A percentile compares a stretch with the other conserved stretches of the same genome.
These are phyloP conservation scores for Crithidia expoeki DNA, from an alignment of 208 protist species.

Conservation along the genomic window DNA sequence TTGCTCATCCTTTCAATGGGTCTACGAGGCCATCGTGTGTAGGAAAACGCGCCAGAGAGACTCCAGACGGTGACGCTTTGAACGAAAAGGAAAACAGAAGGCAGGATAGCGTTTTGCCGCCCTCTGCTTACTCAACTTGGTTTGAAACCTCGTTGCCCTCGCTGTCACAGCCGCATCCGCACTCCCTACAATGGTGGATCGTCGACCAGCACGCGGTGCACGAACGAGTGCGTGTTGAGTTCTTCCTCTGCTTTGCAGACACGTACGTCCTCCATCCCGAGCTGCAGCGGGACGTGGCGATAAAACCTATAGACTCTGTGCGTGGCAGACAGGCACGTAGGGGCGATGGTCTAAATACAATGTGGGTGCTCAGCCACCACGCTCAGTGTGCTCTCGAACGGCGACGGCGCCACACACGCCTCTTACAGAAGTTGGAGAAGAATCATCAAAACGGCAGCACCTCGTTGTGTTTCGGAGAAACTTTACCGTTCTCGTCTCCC, in stretches of 20 bases:
- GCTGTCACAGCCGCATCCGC: slow-evolving; percentile 1
- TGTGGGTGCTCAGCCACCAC: slow-evolving; percentile 3
- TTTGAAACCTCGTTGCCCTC: not conserved
- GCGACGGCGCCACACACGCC: slow-evolving; percentile 4
- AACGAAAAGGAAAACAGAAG: not conserved
- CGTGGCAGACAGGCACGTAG: not conserved
- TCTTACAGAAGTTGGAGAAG: slow-evolving; percentile 3
- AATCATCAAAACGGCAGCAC: not conserved
- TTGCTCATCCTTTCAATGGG: slow-evolving; percentile 1
- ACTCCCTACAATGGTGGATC: slow-evolving; percentile 38
- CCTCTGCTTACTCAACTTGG: not conserved
- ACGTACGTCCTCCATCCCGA: slow-evolving; percentile 59
- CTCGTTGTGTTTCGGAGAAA: not conserved
- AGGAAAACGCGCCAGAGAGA: not conserved
- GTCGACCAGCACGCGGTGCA: slow-evolving; percentile 83
- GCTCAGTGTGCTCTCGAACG: slow-evolving; percentile 15
- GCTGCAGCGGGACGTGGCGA: not conserved
- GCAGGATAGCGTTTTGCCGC: not conserved
- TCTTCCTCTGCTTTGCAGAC: slow-evolving; percentile 67
- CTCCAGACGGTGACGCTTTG: not conserved
- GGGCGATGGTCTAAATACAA: not conserved
- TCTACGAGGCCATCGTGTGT: not conserved
- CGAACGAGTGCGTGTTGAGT: slow-evolving; percentile 76
- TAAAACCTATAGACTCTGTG: not conserved
- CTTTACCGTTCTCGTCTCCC: not conserved